A percentile compares a stretch with the other conserved stretches of the same genome.
Conservation (phyloP, 805 yeast species). For the Crinitomyces ghanaensis region DNA sequence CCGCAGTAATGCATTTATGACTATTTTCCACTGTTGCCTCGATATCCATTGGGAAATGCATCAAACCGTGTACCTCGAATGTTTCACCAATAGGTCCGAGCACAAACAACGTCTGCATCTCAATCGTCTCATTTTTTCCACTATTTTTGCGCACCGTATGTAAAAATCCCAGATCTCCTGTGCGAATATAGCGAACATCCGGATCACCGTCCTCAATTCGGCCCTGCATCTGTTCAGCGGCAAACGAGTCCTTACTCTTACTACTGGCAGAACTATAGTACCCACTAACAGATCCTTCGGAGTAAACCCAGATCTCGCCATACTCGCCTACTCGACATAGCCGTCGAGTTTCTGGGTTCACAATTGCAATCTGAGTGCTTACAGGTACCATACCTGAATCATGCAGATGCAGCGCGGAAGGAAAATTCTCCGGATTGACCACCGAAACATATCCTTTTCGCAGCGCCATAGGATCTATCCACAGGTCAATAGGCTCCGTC, state of each 20-base stretch:
- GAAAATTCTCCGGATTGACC: conserved; percentile 60
- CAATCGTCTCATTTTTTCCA: conserved; percentile 18
- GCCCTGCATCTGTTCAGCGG: conserved; percentile 47
- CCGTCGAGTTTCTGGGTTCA: conserved; percentile 79
- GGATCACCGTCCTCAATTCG: conserved; percentile 53
- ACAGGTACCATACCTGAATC: conserved; percentile 96
- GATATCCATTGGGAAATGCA: conserved; percentile 80
- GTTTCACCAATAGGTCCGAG: conserved; percentile 79
- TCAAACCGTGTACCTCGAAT: conserved; percentile 81
- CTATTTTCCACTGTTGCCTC: conserved; percentile 53
- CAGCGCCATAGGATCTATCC: conserved; percentile 76
- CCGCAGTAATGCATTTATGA: conserved; percentile 42
- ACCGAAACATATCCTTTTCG: conserved; percentile 80
- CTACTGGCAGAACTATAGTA: no score
- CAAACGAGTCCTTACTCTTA: conserved; percentile 41
- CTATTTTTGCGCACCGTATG: conserved; percentile 48
- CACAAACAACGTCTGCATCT: conserved; percentile 70
- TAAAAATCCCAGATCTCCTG: conserved; percentile 91
- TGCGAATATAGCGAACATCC: conserved; percentile 58
- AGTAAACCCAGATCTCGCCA: conserved; percentile 95
- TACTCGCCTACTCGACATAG: conserved; percentile 81
- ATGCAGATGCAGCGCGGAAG: conserved; percentile 64
- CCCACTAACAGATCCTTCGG: conserved; percentile 66
- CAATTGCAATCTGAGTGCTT: conserved; percentile 86
- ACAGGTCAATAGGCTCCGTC: conserved; percentile 77